Evolutionary conservation across 257 asterid species (phyloP).

Genomic region (Craterostigma plantagineum): DNA sequence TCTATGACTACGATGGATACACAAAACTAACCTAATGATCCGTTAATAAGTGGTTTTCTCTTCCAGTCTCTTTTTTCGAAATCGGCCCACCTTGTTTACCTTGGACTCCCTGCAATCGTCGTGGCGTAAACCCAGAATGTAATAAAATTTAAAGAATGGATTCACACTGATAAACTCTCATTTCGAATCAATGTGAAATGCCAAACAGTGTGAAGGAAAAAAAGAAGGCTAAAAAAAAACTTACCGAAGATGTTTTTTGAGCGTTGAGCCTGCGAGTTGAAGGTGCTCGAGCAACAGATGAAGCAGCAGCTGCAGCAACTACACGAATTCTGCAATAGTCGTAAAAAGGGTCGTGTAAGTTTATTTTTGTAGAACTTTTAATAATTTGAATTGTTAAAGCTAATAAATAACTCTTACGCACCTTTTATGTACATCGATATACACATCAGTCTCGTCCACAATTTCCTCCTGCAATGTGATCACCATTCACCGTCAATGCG

Average conservation of each 20-base stretch:
- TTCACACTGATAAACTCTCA: too few species aligned
- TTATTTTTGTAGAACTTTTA: conserved; percentile 2
- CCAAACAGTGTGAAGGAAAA: too few species aligned
- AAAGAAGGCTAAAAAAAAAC: too few species aligned
- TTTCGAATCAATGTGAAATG: too few species aligned
- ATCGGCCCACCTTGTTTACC: too few species aligned
- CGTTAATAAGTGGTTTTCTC: not conserved
- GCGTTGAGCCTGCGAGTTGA: not conserved
- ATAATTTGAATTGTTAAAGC: not conserved
- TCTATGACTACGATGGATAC: too few species aligned
- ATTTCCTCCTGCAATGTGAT: conserved; percentile 94
- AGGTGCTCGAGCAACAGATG: conserved; percentile 70
- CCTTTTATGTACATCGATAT: conserved; percentile 92
- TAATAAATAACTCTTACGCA: conserved; percentile 7
- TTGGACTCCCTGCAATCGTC: too few species aligned
- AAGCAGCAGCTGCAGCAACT: conserved; percentile 91
- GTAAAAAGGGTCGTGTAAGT: conserved; percentile 7
- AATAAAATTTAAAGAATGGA: too few species aligned
- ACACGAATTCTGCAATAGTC: conserved; percentile 68
- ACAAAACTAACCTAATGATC: too few species aligned
- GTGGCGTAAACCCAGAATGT: too few species aligned
- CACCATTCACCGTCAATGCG: too few species aligned
- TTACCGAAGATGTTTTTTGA: too few species aligned
- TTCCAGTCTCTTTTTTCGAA: not conserved
- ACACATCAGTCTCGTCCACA: conserved; percentile 93